Evolutionary conservation across 257 asterid species (phyloP).

Genomic region (Forsythia viridissima): DNA sequence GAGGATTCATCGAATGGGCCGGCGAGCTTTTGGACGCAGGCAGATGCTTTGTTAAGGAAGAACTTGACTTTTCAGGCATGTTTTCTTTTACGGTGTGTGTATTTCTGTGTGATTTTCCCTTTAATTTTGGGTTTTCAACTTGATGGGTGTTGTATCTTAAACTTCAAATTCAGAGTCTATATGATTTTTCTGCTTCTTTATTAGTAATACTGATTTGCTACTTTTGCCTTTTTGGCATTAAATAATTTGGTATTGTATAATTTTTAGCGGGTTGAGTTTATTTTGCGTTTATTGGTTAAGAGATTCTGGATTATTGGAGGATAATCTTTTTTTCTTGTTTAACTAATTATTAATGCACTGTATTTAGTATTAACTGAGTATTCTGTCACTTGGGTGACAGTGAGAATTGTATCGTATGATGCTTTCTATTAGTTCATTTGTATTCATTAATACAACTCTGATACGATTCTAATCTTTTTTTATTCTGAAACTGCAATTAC

Average conservation of each 20-base stretch:
- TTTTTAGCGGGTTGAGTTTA: background rate
- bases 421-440: background rate
- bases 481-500: background rate
- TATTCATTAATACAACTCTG: background rate
- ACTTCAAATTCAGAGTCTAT: background rate
- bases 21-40: conserved; percentile 83
- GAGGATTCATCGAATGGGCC: conserved; percentile 47
- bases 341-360: no score
- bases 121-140: background rate
- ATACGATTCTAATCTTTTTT: background rate
- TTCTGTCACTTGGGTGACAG: background rate
- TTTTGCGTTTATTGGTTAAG: background rate
- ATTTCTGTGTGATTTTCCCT: background rate
- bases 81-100: background rate
- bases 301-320: background rate
- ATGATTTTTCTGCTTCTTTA: background rate
- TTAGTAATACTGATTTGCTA: background rate
- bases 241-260: background rate
- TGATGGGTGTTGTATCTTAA: background rate
- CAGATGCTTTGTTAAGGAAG: conserved; percentile 86
- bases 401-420: background rate
- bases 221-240: background rate
- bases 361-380: background rate
- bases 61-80: conserved; percentile 84
- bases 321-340: background rate